phyloP scores from a whole-genome alignment of 441 rosid species.

The Raphanus hybrid region DNA sequence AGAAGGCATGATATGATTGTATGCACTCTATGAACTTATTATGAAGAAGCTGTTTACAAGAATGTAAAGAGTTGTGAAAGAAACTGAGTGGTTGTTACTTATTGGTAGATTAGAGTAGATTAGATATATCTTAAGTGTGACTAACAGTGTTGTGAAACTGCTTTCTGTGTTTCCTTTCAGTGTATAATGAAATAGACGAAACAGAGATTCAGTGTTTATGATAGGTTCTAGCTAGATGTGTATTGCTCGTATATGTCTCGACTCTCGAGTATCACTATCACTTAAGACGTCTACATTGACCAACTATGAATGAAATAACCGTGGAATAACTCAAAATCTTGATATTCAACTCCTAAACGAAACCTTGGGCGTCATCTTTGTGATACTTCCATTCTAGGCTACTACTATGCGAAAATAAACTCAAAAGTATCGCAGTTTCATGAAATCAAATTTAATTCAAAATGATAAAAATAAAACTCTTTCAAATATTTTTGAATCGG shows the following conservation, averaged over 20 bases:
- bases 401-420: no score
- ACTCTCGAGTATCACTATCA: neutral
- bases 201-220: neutral
- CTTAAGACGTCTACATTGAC: neutral
- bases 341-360: neutral
- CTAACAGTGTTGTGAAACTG: neutral
- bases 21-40: conserved; percentile 19
- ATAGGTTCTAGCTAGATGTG: neutral
- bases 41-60: conserved; percentile 18
- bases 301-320: neutral
- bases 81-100: neutral
- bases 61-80: neutral
- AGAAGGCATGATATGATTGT: neutral
- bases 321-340: neutral
- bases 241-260: neutral
- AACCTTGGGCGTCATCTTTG: neutral
- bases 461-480: no score
- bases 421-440: no score
- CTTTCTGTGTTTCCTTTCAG: neutral
- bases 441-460: no score
- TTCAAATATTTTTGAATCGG: no score
- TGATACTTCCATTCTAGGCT: no score
- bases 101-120: neutral
- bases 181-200: neutral
- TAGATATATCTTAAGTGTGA: neutral